Evolutionary conservation across 2,329 filamentous ascomycete species (phyloP).

Genomic region (Fusarium fracticaudum): DNA sequence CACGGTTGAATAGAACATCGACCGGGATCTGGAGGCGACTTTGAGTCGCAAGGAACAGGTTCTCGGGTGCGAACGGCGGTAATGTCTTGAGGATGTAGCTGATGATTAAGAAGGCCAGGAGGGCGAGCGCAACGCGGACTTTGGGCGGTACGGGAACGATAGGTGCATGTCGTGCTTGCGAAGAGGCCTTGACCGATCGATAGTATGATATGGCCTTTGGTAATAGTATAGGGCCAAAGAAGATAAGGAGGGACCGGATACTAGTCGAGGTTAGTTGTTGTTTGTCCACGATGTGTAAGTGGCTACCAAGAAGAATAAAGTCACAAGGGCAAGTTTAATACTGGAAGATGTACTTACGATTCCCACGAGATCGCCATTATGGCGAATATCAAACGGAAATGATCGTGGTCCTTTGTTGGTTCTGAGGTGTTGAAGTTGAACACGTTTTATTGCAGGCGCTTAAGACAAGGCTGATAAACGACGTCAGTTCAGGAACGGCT

Average conservation of each 20-base stretch:
- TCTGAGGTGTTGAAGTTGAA: conserved; percentile 21
- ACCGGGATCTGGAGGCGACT: conserved; percentile 88
- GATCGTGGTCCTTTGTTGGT: not conserved
- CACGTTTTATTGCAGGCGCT: conserved; percentile 28
- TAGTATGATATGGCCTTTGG: conserved; percentile 73
- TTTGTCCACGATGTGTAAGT: conserved; percentile 8
- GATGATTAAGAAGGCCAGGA: conserved; percentile 63
- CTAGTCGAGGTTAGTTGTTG: conserved; percentile 45
- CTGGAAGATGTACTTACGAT: conserved; percentile 31
- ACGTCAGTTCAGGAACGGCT: conserved; percentile 34
- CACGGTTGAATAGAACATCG: conserved; percentile 83
- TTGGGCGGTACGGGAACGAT: conserved; percentile 64
- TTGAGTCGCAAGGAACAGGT: conserved; percentile 80
- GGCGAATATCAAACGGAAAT: not conserved
- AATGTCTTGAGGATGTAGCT: conserved; percentile 68
- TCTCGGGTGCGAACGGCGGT: conserved; percentile 76
- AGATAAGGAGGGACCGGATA: conserved; percentile 65
- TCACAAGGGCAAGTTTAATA: not conserved
- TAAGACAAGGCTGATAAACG: conserved; percentile 27
- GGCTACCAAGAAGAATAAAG: not conserved
- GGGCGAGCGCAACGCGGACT: conserved; percentile 65
- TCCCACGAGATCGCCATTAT: conserved; percentile 45
- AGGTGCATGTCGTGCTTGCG: conserved; percentile 55
- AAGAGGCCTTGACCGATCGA: conserved; percentile 61
- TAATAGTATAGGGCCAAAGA: conserved; percentile 77